Conservation (phyloP, 352 stramenopile genomes). For the Aphanomyces invadans region DNA sequence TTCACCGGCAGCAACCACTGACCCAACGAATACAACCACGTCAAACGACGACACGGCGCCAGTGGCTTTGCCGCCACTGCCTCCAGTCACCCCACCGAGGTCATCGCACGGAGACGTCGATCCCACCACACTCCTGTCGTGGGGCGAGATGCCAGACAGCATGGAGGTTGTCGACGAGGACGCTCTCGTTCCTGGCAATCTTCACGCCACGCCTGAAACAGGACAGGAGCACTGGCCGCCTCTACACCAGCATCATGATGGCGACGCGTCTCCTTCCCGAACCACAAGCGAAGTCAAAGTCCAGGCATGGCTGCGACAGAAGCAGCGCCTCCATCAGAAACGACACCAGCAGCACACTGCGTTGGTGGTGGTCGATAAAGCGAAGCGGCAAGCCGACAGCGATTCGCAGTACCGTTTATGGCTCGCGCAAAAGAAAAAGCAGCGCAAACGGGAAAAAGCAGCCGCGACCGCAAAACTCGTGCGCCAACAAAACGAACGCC, state of each 20-base stretch:
- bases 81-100: not conserved
- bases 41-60: not conserved
- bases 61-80: not conserved
- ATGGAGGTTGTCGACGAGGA: not conserved
- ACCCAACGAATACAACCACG: no score
- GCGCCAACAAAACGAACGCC: not conserved
- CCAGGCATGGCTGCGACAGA: not conserved
- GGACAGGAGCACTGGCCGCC: not conserved
- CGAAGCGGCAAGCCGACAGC: not conserved
- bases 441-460: not conserved
- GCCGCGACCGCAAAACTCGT: not conserved
- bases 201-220: not conserved
- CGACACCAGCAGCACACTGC: not conserved
- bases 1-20: no score
- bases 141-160: not conserved
- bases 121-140: not conserved
- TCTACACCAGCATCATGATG: not conserved
- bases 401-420: not conserved
- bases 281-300: not conserved
- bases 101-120: not conserved
- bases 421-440: slow-evolving; percentile 10
- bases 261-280: not conserved
- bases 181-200: not conserved
- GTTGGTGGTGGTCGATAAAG: not conserved
- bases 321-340: not conserved